A percentile compares a stretch with the other conserved stretches of the same genome.
phyloP scores from a whole-genome alignment of 1,284 basidiomycete species.

The Boletellus deceptivus region DNA sequence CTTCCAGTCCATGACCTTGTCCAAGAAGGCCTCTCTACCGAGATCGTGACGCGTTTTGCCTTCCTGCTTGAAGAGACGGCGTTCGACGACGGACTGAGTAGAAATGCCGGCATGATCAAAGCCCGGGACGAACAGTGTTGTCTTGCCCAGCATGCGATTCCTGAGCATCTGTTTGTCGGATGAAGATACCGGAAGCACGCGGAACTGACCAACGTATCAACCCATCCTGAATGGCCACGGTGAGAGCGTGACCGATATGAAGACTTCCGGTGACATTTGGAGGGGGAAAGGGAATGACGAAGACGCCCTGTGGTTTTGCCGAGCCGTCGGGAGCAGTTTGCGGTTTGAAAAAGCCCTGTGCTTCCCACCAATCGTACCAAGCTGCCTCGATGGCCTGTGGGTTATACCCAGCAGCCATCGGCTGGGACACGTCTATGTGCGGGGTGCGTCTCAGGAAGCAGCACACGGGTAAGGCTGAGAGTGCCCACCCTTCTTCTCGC shows the following conservation, averaged over 20 bases:
- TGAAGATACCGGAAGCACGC: not conserved
- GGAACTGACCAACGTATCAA: conserved; percentile 77
- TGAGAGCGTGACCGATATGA: conserved; percentile 96
- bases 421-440: conserved; percentile 74
- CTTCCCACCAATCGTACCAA: conserved; percentile 99
- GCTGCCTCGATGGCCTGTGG: conserved; percentile 93
- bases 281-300: conserved; percentile 91
- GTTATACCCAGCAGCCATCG: conserved; percentile 92
- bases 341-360: conserved; percentile 89
- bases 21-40: conserved; percentile 89
- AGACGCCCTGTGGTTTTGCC: conserved; percentile 62
- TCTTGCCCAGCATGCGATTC: conserved; percentile 96
- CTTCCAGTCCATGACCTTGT: conserved; percentile 96
- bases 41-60: conserved; percentile 91
- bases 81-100: conserved; percentile 98
- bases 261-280: conserved; percentile 98
- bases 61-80: conserved; percentile 81
- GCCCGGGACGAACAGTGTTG: conserved; percentile 89
- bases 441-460: not conserved
- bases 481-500: conserved; percentile 83
- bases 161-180: conserved; percentile 37
- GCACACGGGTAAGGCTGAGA: not conserved
- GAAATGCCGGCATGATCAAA: conserved; percentile 99
- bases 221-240: conserved; percentile 89
- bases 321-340: conserved; percentile 59